These are phyloP conservation scores for Coffea eugenioides DNA, from an alignment of 257 asterid genomes.

Conservation along the genomic window DNA sequence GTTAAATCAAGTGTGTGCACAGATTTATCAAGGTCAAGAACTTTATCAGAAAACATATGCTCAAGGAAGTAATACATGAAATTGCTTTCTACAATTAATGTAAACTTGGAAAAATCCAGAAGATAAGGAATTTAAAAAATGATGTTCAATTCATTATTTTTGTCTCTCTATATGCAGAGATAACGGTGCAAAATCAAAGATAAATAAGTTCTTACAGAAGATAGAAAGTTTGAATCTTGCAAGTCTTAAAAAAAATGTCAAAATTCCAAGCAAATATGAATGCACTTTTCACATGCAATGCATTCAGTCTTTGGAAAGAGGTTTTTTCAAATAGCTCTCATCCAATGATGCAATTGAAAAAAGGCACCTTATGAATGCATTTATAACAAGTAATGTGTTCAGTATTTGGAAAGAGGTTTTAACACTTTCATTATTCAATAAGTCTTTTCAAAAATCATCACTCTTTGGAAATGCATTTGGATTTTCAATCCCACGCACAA, in stretches of 20 bases:
- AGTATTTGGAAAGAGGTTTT: too few relatives aligned
- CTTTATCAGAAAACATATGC: slow-evolving; percentile 85
- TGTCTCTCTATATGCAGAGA: not conserved
- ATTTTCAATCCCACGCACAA: too few relatives aligned
- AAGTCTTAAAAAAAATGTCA: not conserved
- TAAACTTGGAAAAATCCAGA: not conserved
- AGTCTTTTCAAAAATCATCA: too few relatives aligned
- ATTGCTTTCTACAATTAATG: not conserved
- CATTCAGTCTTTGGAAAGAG: too few relatives aligned
- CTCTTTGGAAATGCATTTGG: too few relatives aligned
- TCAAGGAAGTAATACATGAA: slow-evolving; percentile 15
- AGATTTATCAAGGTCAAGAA: slow-evolving; percentile 71
- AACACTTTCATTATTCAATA: too few relatives aligned
- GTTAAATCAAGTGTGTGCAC: slow-evolving; percentile 95
- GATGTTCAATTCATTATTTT: not conserved
- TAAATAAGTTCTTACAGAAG: not conserved
- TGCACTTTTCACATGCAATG: too few relatives aligned
- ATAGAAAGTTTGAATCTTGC: not conserved
- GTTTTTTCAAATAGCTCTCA: too few relatives aligned
- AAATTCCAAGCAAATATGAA: not conserved
- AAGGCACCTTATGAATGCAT: too few relatives aligned
- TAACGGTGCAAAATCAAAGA: not conserved
- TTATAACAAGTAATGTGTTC: too few relatives aligned
- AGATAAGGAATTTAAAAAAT: not conserved
- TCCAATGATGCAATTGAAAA: too few relatives aligned